These are phyloP conservation scores for Filobasidium uniguttulatum DNA, from an alignment of 1,284 basidiomycete genomes.

Conservation along the genomic window DNA sequence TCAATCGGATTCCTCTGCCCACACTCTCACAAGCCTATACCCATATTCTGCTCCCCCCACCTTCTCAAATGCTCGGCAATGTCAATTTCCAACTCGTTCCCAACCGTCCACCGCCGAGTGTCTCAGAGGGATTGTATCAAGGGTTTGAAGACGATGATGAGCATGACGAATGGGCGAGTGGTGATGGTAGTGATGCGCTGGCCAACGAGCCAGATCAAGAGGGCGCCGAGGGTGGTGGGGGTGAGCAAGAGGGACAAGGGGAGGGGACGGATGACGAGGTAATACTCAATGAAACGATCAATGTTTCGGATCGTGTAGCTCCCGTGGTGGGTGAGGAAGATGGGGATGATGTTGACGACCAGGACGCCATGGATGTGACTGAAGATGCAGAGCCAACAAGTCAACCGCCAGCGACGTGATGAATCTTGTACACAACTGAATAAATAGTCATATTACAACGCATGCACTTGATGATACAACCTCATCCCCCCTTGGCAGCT, in stretches of 20 bases:
- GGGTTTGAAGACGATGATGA: slow-evolving; percentile 20
- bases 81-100: slow-evolving; percentile 90
- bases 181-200: no score
- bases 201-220: slow-evolving; percentile 14
- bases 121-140: slow-evolving; percentile 8
- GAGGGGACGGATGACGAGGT: slow-evolving; percentile 16
- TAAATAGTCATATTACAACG: no score
- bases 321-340: not conserved
- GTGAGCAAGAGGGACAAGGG: slow-evolving; percentile 14
- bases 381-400: not conserved
- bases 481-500: no score
- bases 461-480: no score
- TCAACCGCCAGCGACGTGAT: not conserved
- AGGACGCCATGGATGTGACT: not conserved
- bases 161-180: slow-evolving; percentile 18
- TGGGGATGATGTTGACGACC: not conserved
- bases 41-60: slow-evolving; percentile 67
- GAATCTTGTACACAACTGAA: no score
- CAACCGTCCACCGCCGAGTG: slow-evolving; percentile 55
- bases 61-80: slow-evolving; percentile 68
- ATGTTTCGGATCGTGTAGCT: not conserved
- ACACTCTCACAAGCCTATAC: slow-evolving; percentile 87
- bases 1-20: slow-evolving; percentile 78
- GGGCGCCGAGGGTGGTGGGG: slow-evolving; percentile 16
- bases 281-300: no score